Percentiles rank a stretch among this genome's conserved stretches.
Evolutionary conservation across 495 filamentous ascomycete species (phyloP).

Genomic region (Aspergillus cavernicola): DNA sequence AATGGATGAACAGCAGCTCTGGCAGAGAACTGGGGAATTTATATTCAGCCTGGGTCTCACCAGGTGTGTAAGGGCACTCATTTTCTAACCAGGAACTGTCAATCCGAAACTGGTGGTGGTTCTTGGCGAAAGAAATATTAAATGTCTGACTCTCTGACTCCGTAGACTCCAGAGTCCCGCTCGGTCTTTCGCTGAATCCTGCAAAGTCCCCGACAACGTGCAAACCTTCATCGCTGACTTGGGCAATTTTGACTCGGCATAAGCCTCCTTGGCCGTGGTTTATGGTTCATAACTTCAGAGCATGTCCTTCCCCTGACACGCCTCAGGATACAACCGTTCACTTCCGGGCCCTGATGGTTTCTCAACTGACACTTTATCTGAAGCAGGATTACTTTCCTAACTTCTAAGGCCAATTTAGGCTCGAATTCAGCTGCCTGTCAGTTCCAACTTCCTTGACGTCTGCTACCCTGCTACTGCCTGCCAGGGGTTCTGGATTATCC

Average conservation of each 20-base stretch:
- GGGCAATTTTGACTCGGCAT: background rate
- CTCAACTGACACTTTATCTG: background rate
- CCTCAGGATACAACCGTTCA: background rate
- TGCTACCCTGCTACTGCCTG: too few relatives aligned
- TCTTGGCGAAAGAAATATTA: conserved; percentile 8
- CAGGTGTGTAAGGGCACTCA: too few relatives aligned
- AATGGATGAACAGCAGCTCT: background rate
- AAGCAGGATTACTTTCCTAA: background rate
- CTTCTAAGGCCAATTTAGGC: too few relatives aligned
- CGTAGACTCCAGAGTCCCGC: too few relatives aligned
- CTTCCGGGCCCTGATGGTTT: background rate
- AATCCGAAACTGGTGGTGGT: conserved; percentile 10
- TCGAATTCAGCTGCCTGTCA: too few relatives aligned
- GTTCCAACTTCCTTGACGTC: too few relatives aligned
- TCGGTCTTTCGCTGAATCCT: background rate
- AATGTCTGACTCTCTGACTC: too few relatives aligned
- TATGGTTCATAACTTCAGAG: too few relatives aligned
- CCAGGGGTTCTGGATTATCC: too few relatives aligned
- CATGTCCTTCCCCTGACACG: background rate
- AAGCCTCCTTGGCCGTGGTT: background rate
- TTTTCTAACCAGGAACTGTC: background rate
- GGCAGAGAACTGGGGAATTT: too few relatives aligned
- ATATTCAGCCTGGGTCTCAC: too few relatives aligned
- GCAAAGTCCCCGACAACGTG: background rate
- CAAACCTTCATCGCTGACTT: background rate